Evolutionary conservation across 106 monocot species (phyloP).

Genomic region (Chionographis japonica): DNA sequence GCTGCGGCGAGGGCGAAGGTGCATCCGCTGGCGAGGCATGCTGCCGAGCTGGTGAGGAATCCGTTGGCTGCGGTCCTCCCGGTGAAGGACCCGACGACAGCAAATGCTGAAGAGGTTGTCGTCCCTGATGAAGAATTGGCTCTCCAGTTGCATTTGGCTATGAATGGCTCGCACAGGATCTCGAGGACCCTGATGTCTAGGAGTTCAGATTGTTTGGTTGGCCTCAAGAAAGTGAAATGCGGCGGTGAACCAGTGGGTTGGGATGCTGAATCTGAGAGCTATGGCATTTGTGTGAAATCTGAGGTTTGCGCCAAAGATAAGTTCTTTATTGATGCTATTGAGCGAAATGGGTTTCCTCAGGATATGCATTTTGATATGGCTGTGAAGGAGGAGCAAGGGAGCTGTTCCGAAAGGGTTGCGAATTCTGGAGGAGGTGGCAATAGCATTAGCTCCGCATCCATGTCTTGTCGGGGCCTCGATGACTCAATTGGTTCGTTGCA

Average conservation of each 20-base stretch:
- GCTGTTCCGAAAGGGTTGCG: conserved; percentile 6
- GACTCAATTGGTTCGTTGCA: neutral
- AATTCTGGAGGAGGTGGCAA: conserved; percentile 9
- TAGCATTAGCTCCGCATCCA: conserved; percentile 1
- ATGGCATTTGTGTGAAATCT: neutral
- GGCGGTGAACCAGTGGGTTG: neutral
- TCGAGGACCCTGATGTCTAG: conserved; percentile 27
- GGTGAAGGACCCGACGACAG: neutral
- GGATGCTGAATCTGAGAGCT: neutral
- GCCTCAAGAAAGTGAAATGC: neutral
- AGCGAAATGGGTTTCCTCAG: neutral
- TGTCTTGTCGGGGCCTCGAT: neutral
- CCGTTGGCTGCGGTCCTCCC: neutral
- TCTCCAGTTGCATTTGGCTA: conserved; percentile 43
- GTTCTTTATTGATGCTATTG: neutral
- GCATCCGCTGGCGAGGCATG: conserved; percentile 19
- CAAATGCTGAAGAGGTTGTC: neutral
- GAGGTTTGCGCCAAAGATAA: conserved; percentile 23
- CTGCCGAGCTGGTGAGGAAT: conserved; percentile 16
- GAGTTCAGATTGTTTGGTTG: neutral
- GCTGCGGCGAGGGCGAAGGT: conserved; percentile 11
- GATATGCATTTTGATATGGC: neutral
- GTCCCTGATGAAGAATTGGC: conserved; percentile 48
- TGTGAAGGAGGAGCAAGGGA: conserved; percentile 1
- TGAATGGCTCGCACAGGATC: conserved; percentile 63